A percentile compares a stretch with the other conserved stretches of the same genome.
These are phyloP conservation scores for Petunia axillaris DNA, from an alignment of 257 asterid genomes.

Conservation along the genomic window DNA sequence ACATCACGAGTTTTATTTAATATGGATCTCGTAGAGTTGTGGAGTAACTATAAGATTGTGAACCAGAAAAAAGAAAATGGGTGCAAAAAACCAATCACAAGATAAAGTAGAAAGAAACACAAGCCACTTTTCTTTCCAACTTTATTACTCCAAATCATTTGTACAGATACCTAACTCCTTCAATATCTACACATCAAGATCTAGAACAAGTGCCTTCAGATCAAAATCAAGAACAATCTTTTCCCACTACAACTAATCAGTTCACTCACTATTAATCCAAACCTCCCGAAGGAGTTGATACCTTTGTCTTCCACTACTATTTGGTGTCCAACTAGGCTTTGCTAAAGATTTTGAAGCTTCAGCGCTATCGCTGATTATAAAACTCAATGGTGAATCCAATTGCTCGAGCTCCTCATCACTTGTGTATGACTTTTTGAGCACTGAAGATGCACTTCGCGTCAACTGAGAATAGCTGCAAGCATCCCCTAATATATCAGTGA, in stretches of 20 bases:
- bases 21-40: not conserved
- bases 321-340: constrained; percentile 38
- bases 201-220: not conserved
- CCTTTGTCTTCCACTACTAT: constrained; percentile 44
- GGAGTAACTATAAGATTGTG: not conserved
- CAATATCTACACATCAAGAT: constrained; percentile 11
- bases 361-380: constrained; percentile 39
- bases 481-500: constrained; percentile 53
- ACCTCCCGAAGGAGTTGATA: constrained; percentile 71
- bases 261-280: constrained; percentile 51
- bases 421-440: constrained; percentile 70
- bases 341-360: constrained; percentile 41
- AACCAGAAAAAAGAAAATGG: not conserved
- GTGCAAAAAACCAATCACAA: not conserved
- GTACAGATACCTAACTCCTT: not conserved
- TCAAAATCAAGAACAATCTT: not conserved
- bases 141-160: not conserved
- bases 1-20: too few species aligned
- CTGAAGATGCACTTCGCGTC: constrained; percentile 54
- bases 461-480: constrained; percentile 41
- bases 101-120: not conserved
- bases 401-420: constrained; percentile 83
- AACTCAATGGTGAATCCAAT: constrained; percentile 60
- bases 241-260: constrained; percentile 4
- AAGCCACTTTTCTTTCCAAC: not conserved